Percentiles rank a stretch among this genome's conserved stretches.
phyloP scores from a whole-genome alignment of 371 early-diverging fungal genomes.

The Mortierella sp. region DNA sequence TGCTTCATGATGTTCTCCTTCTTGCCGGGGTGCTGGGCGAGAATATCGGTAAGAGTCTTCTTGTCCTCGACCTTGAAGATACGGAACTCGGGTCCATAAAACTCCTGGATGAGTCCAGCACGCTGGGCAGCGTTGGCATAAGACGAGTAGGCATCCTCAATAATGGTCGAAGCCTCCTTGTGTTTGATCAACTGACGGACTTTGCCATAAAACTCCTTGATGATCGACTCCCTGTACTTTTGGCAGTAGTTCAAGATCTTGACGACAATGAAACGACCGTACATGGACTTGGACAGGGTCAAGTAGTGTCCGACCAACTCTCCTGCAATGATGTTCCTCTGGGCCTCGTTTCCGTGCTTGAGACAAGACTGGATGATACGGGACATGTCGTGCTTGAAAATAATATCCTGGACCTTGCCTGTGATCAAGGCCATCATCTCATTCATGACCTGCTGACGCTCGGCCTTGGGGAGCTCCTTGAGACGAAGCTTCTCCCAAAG shows the following conservation, averaged over 20 bases:
- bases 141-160: conserved; percentile 90
- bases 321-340: conserved; percentile 84
- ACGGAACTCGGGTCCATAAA: conserved; percentile 94
- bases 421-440: conserved; percentile 86
- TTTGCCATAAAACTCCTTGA: conserved; percentile 87
- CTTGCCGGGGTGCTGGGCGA: conserved; percentile 82
- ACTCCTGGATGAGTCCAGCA: conserved; percentile 86
- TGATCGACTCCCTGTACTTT: conserved; percentile 78
- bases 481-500: conserved; percentile 92
- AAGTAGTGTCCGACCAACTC: conserved; percentile 86
- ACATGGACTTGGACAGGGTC: conserved; percentile 84
- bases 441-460: conserved; percentile 77
- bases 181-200: conserved; percentile 83
- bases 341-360: conserved; percentile 88
- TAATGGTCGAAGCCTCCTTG: conserved; percentile 84
- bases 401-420: conserved; percentile 90
- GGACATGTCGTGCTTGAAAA: conserved; percentile 97
- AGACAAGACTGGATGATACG: conserved; percentile 94
- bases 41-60: conserved; percentile 75
- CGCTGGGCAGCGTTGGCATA: conserved; percentile 87
- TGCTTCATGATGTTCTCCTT: conserved; percentile 82
- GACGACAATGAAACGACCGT: conserved; percentile 91
- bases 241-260: conserved; percentile 87
- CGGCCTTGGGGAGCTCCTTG: conserved; percentile 75
- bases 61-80: conserved; percentile 80